These are phyloP conservation scores for Fusarium sp. DNA, from an alignment of 2,329 filamentous ascomycete genomes.

Conservation along the genomic window DNA sequence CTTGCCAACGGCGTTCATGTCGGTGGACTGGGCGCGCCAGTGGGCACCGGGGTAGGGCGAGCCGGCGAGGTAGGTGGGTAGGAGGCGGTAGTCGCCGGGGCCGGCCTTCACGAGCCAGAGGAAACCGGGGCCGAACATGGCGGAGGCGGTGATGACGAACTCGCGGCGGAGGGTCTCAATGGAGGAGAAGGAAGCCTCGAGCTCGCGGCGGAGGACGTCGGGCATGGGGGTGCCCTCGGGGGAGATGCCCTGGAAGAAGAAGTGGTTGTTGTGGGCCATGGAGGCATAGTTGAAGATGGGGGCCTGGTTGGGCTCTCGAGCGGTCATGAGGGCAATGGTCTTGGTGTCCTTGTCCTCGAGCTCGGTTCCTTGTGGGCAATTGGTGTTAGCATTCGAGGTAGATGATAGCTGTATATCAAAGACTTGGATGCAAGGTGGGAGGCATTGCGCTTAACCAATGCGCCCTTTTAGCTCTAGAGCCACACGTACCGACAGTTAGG, in stretches of 20 bases:
- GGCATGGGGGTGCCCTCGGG: conserved; percentile 68
- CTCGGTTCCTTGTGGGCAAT: conserved; percentile 69
- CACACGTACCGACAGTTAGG: conserved; percentile 76
- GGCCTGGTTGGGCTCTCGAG: conserved; percentile 84
- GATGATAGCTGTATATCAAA: conserved; percentile 1
- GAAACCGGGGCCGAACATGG: conserved; percentile 98
- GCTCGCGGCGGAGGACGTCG: conserved; percentile 67
- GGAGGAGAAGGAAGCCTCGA: conserved; percentile 83
- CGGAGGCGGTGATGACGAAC: conserved; percentile 83
- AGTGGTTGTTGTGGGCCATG: conserved; percentile 93
- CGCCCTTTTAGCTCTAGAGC: neutral
- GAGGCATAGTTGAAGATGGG: conserved; percentile 95
- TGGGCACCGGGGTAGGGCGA: conserved; percentile 90
- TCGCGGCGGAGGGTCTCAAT: conserved; percentile 86
- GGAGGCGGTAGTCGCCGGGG: conserved; percentile 73
- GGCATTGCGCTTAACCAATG: conserved; percentile 21
- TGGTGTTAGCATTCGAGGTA: conserved; percentile 26
- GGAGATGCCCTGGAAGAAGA: conserved; percentile 78
- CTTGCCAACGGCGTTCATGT: conserved; percentile 77
- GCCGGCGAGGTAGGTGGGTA: conserved; percentile 93
- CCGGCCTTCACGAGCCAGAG: conserved; percentile 87
- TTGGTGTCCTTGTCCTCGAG: conserved; percentile 75
- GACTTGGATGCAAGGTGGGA: neutral
- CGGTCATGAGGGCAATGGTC: conserved; percentile 80
- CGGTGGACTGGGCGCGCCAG: conserved; percentile 78